Conservation (phyloP, 1,284 basidiomycete genomes). For the Boletus smithii region DNA sequence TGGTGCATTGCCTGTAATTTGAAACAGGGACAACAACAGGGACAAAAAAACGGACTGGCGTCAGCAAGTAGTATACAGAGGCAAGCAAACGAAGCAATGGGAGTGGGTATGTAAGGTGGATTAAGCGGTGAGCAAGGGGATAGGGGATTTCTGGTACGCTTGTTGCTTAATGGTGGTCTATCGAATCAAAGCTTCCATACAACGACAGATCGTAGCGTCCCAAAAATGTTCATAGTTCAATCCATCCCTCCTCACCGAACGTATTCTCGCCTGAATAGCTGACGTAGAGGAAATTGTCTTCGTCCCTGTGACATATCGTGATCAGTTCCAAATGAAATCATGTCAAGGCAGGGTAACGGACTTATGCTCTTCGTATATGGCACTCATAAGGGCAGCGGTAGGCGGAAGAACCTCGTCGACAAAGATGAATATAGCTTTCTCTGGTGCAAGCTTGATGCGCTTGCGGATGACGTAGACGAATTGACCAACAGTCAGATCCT, state of each 20-base stretch:
- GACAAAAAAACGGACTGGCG: slow-evolving; percentile 3
- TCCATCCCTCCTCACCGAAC: slow-evolving; percentile 64
- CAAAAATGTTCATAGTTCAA: slow-evolving; percentile 40
- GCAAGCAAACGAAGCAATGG: slow-evolving; percentile 20
- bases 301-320: slow-evolving; percentile 61
- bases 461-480: slow-evolving; percentile 99
- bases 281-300: slow-evolving; percentile 94
- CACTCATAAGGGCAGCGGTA: slow-evolving; percentile 97
- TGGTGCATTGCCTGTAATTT: slow-evolving; percentile 13
- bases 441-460: slow-evolving; percentile 98
- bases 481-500: slow-evolving; percentile 98
- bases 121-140: slow-evolving; percentile 10
- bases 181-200: slow-evolving; percentile 23
- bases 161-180: slow-evolving; percentile 30
- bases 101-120: slow-evolving; percentile 28
- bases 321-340: slow-evolving; percentile 10
- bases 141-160: slow-evolving; percentile 18
- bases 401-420: slow-evolving; percentile 98
- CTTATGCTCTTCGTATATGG: slow-evolving; percentile 99
- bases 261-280: slow-evolving; percentile 98
- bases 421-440: slow-evolving; percentile 99
- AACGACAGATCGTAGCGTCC: slow-evolving; percentile 24
- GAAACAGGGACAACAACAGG: slow-evolving; percentile 7
- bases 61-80: slow-evolving; percentile 29
- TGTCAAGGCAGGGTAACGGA: slow-evolving; percentile 43